Evolutionary conservation across 148 eudicot genomes (phyloP), one percentile per base, ranked within the genome.

Genomic region (Vaccinium corymbosum): DNA sequence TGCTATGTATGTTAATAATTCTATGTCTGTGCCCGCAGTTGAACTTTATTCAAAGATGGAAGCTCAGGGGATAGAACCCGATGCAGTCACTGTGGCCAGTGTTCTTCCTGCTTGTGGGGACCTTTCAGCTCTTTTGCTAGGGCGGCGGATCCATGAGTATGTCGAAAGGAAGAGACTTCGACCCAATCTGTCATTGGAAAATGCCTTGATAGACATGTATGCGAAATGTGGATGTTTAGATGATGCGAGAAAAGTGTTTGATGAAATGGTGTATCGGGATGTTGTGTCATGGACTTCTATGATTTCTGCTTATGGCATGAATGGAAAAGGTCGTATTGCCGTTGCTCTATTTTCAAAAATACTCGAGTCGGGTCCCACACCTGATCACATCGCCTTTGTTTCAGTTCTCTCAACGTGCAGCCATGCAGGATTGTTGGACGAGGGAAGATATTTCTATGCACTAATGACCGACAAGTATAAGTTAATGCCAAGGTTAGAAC

Each of bases 81-180:
- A 95, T 88, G 89, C 89, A 7, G 90, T 95, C 25, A 92, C 94
- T 5, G 29, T 93, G 70, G 93, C 94, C 32, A 95, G 93, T 74
- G 84, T 93, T 83, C 97, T 95, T 74, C 98, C 98, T 73, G 97
- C 98, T 62, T 95, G 94, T 87, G 97, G 95, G 32, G 97, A 95
- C 87, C 93, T 95, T 84, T 91, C 90, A 38, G 98, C 97, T 29
- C 81, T 95, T 19, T 86, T 90, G 35, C 27, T 91, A 6, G 98
- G 97, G 81, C 90, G 86, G 89, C 80, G 86, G 82, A 90, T 95
- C 84, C 97, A 93, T 75, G 84, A 89, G 7, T 90, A 83, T 49
- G 87, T 90, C 7, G 83, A 90, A 79, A 90, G 81, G 80, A 90
- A 85, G 82, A 86, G 86, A 55, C 89, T 95, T 79, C 86, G 85